Conservation (phyloP, 345 rosid genomes). For the Eucalyptus fibrosa region DNA sequence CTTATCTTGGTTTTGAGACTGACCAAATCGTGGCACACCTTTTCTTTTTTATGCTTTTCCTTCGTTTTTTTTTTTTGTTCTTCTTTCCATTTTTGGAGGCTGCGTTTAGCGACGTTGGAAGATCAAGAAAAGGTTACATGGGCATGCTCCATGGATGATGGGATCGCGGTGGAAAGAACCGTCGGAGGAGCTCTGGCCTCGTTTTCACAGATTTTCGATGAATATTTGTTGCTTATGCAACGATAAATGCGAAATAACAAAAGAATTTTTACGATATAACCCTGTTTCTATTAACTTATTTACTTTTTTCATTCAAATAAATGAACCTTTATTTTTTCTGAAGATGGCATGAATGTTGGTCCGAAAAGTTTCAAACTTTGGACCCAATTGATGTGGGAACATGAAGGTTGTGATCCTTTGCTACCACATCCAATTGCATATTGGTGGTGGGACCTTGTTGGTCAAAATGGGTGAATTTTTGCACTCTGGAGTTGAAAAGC, state of each 20-base stretch:
- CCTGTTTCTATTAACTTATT: too few relatives aligned
- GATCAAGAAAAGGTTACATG: not conserved
- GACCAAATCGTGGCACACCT: not conserved
- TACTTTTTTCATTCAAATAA: not conserved
- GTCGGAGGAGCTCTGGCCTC: not conserved
- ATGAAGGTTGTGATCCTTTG: not conserved
- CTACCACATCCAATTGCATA: not conserved
- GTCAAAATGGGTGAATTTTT: not conserved
- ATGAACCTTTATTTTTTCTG: not conserved
- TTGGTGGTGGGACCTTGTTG: not conserved
- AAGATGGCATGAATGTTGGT: not conserved
- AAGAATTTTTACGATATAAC: not conserved
- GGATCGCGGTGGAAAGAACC: not conserved
- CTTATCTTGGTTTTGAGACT: not conserved
- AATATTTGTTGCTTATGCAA: not conserved
- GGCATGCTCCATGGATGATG: not conserved
- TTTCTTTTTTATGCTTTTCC: too few relatives aligned
- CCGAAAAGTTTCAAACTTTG: not conserved
- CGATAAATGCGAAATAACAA: not conserved
- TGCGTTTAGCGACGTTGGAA: not conserved
- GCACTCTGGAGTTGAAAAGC: not conserved
- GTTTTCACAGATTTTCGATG: not conserved
- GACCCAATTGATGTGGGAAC: not conserved
- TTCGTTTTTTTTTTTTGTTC: fast-evolving
- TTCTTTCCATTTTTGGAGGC: not conserved